Evolutionary conservation across 1,284 basidiomycete species (phyloP).

Genomic region (Naganishia liquefaciens): DNA sequence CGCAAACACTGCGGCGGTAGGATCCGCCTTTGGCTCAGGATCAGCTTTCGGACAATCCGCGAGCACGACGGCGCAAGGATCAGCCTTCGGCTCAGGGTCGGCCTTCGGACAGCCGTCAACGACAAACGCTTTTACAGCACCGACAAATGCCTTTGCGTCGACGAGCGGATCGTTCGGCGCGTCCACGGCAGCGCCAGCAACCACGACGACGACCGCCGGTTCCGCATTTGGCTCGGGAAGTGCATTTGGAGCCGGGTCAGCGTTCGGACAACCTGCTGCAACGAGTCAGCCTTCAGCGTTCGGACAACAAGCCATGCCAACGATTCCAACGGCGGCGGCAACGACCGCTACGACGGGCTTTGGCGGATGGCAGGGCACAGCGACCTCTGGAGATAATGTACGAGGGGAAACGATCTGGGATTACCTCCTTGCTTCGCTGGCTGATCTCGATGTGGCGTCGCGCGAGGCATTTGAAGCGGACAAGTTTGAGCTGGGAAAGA

Average conservation of each 20-base stretch:
- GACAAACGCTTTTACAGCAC: conserved; percentile 35
- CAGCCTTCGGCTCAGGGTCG: conserved; percentile 34
- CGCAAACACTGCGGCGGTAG: conserved; percentile 35
- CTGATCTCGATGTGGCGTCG: conserved; percentile 58
- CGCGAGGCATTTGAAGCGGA: conserved; percentile 63
- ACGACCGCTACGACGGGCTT: conserved; percentile 30
- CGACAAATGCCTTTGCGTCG: conserved; percentile 39
- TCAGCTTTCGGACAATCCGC: conserved; percentile 13
- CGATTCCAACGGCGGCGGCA: background rate
- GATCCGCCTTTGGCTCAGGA: conserved; percentile 12
- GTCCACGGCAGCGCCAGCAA: conserved; percentile 55
- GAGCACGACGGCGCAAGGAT: conserved; percentile 26
- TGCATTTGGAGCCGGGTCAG: conserved; percentile 43
- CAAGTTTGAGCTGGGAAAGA: conserved; percentile 69
- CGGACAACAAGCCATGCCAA: conserved; percentile 36
- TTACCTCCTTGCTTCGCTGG: conserved; percentile 34
- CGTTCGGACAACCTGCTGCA: conserved; percentile 36
- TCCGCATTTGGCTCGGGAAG: conserved; percentile 43
- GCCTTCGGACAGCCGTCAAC: conserved; percentile 39
- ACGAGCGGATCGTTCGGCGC: conserved; percentile 60
- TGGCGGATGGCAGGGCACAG: background rate
- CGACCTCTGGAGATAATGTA: background rate
- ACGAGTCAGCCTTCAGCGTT: conserved; percentile 44
- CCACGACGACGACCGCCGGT: conserved; percentile 43
- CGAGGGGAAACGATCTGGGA: conserved; percentile 29